phyloP scores from a whole-genome alignment of 768 basidiomycete genomes.

The Mycena vitilis region DNA sequence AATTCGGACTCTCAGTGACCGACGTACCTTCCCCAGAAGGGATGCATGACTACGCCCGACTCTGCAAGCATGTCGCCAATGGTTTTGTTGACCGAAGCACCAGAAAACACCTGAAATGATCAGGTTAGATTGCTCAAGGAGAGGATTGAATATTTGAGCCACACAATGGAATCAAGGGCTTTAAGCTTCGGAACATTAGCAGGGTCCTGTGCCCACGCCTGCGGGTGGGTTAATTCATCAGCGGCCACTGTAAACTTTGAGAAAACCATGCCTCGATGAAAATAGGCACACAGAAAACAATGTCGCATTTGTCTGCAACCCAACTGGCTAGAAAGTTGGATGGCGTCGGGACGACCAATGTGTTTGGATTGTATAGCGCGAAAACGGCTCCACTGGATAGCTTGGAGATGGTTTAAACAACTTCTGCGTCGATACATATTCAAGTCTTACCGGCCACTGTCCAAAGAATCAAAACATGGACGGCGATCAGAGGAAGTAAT shows the following conservation, averaged over 20 bases:
- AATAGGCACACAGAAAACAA: slow-evolving; percentile 19
- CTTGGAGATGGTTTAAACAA: background rate
- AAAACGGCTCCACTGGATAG: slow-evolving; percentile 18
- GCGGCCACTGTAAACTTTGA: background rate
- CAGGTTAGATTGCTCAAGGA: too few relatives aligned
- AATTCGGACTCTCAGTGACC: too few relatives aligned
- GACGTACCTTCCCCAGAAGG: slow-evolving; percentile 24
- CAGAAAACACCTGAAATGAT: slow-evolving; percentile 10
- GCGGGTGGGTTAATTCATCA: background rate
- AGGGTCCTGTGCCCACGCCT: slow-evolving; percentile 22
- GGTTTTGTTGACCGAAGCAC: slow-evolving; percentile 17
- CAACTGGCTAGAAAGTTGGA: slow-evolving; percentile 20
- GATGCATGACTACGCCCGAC: slow-evolving; percentile 19
- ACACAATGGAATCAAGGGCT: slow-evolving; percentile 15
- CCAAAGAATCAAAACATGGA: background rate
- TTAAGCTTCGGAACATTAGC: slow-evolving; percentile 15
- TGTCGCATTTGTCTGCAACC: slow-evolving; percentile 19
- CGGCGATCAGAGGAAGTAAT: background rate
- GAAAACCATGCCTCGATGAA: slow-evolving; percentile 13
- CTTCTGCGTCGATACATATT: background rate
- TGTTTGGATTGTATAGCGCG: slow-evolving; percentile 13
- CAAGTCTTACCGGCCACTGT: slow-evolving; percentile 19
- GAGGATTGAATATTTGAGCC: background rate
- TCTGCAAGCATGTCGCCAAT: slow-evolving; percentile 19
- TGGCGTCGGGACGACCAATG: slow-evolving; percentile 9